Evolutionary conservation across 345 rosid genomes (phyloP).

Genomic region (Lepidium sativum): DNA sequence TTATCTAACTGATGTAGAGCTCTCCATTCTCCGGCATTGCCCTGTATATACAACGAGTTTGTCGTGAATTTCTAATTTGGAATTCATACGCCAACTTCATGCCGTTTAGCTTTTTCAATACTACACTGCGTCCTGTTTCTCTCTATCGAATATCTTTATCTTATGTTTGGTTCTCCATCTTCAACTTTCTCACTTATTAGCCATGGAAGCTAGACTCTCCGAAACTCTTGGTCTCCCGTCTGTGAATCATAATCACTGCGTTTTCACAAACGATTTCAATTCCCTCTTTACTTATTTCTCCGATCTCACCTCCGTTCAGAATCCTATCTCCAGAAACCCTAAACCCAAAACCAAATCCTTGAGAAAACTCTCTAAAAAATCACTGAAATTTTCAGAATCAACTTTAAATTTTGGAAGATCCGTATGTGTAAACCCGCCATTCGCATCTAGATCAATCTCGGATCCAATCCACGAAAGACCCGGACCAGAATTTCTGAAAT

Average conservation of each 20-base stretch:
- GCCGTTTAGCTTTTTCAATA: not conserved
- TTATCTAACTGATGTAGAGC: not conserved
- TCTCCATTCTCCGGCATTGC: not conserved
- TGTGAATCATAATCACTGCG: constrained; percentile 18
- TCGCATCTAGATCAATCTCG: constrained; percentile 43
- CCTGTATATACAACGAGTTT: constrained; percentile 16
- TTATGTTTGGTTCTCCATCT: not conserved
- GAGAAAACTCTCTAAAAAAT: not conserved
- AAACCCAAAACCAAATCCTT: not conserved
- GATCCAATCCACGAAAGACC: not conserved
- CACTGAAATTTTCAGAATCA: not conserved
- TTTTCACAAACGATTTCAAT: constrained; percentile 16
- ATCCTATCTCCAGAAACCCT: constrained; percentile 4
- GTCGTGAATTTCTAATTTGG: constrained; percentile 3
- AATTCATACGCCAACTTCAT: not conserved
- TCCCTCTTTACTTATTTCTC: constrained; percentile 30
- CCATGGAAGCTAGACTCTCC: constrained; percentile 47
- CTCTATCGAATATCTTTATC: not conserved
- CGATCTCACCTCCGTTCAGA: constrained; percentile 22
- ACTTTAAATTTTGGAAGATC: not conserved
- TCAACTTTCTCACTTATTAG: not conserved
- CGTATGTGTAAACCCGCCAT: constrained; percentile 12
- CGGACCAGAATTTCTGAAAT: constrained; percentile 25
- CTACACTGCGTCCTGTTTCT: not conserved
- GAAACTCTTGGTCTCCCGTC: constrained; percentile 34